Conservation (phyloP, 257 asterid species). For the Voacanga thouarsii region DNA sequence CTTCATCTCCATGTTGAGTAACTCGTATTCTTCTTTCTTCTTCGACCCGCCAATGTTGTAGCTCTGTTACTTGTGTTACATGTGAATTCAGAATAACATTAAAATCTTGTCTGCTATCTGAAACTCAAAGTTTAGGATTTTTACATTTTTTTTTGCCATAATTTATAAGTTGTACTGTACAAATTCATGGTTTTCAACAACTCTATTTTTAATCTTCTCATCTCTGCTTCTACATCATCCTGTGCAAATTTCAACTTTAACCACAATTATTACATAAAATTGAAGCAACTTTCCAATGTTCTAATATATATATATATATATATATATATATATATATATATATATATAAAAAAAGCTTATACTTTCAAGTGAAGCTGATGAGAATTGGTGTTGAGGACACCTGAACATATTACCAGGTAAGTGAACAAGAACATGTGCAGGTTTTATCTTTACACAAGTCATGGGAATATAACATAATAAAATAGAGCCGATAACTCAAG, state of each 20-base stretch:
- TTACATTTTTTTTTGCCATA: constrained; percentile 70
- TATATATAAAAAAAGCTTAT: too few relatives aligned
- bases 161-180: constrained; percentile 76
- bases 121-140: background rate
- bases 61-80: constrained; percentile 58
- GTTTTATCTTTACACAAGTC: background rate
- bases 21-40: constrained; percentile 69
- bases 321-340: too few relatives aligned
- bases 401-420: too few relatives aligned
- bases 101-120: background rate
- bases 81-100: background rate
- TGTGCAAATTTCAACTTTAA: constrained; percentile 16
- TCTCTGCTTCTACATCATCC: constrained; percentile 79
- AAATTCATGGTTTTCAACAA: constrained; percentile 75
- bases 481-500: background rate
- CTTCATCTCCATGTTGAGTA: constrained; percentile 44
- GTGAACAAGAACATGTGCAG: background rate
- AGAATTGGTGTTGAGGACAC: too few relatives aligned
- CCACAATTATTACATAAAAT: too few relatives aligned
- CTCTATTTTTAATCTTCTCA: constrained; percentile 83
- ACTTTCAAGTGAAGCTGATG: constrained; percentile 52
- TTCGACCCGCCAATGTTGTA: constrained; percentile 63
- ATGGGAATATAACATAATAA: background rate
- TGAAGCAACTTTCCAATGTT: too few relatives aligned
- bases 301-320: too few relatives aligned